A percentile compares a stretch with the other conserved stretches of the same genome.
phyloP scores from a whole-genome alignment of 257 asterid species.

The Gynochthodes officinalis region DNA sequence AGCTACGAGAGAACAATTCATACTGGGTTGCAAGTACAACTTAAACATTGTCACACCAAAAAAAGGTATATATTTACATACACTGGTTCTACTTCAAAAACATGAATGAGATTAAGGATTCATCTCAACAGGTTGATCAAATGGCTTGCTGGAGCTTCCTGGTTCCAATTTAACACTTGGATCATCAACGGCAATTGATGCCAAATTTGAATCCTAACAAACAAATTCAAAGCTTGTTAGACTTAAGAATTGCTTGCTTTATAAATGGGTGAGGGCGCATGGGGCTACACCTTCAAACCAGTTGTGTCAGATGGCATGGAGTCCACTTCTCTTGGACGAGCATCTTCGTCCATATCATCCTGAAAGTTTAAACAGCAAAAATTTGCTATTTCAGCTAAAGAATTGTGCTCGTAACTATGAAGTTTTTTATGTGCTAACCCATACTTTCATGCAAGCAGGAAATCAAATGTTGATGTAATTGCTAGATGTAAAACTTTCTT shows the following conservation, averaged over 20 bases:
- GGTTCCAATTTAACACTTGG: conserved; percentile 26
- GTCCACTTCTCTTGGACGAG: conserved; percentile 25
- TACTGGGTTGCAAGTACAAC: too few relatives aligned
- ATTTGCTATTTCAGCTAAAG: neutral
- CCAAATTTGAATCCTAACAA: conserved; percentile 28
- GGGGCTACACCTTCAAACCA: conserved; percentile 28
- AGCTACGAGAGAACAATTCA: too few relatives aligned
- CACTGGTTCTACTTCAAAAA: neutral
- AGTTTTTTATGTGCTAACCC: neutral
- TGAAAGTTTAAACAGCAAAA: conserved; percentile 17
- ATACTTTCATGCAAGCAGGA: too few relatives aligned
- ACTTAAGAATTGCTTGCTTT: conserved; percentile 3
- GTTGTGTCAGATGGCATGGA: conserved; percentile 19
- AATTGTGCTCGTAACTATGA: too few relatives aligned
- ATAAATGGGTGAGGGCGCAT: conserved; percentile 2
- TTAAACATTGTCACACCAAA: too few relatives aligned
- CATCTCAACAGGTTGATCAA: conserved; percentile 26
- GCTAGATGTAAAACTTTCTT: too few relatives aligned
- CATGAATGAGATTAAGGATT: conserved; percentile 4
- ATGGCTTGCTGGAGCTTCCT: conserved; percentile 34
- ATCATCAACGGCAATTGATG: conserved; percentile 24
- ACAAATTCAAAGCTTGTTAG: conserved; percentile 13
- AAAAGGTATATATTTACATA: neutral
- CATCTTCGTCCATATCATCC: conserved; percentile 37
- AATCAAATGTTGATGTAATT: too few relatives aligned